Base-by-base conservation (phyloP, 768 basidiomycete species). In the Agaricus blazei region DNA sequence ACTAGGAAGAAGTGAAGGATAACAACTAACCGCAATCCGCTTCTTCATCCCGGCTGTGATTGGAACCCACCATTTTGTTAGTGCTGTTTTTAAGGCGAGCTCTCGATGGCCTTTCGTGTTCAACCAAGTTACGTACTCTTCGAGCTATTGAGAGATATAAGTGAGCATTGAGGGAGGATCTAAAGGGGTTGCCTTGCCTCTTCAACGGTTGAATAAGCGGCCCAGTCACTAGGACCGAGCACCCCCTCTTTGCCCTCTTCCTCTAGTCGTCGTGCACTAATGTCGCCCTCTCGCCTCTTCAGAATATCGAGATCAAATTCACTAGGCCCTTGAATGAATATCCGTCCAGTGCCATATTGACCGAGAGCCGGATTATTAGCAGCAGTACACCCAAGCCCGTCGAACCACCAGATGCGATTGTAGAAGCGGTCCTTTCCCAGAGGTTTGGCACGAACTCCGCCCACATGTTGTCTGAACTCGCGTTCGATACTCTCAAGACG, bases 391-490 rank as follows among this genome's bases (percentile, higher is more conserved):
- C 96, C 96, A 78, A 94, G 82, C 9, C 96, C 96, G 70, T 99
- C 96, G 66, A 98, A 92, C 96, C 96, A 99, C 96, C 96, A 99
- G 57, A 97, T 77, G 31, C 91, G 84, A 67, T 97, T 96, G 65
- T 90, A 89, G 70, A 98, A 99, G 51, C 97, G 80, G 67, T 99
- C 97, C 59, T 82, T 80, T 12, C 97, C 97, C 49, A 98, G 64
- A 1, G 95, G 93, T 64, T 93, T 89, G 23, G 91, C 86, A 51
- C 97, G 81, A 48, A 94, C 81, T 5, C 87, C 84, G 54, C 92
- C 90, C 41, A 93, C 76, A 48, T 92, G 78, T 67, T 94, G 88
- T 60, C 97, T 79, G 74, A 98, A 99, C 59, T 98, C 96, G 44
- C 92, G 87, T 66, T 98, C 95, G 59, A 96, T 90, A 48, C 79